A percentile compares a stretch with the other conserved stretches of the same genome.
These are phyloP conservation scores for Saturnispora serradocipensis DNA, from an alignment of 805 yeast genomes.

Conservation along the genomic window DNA sequence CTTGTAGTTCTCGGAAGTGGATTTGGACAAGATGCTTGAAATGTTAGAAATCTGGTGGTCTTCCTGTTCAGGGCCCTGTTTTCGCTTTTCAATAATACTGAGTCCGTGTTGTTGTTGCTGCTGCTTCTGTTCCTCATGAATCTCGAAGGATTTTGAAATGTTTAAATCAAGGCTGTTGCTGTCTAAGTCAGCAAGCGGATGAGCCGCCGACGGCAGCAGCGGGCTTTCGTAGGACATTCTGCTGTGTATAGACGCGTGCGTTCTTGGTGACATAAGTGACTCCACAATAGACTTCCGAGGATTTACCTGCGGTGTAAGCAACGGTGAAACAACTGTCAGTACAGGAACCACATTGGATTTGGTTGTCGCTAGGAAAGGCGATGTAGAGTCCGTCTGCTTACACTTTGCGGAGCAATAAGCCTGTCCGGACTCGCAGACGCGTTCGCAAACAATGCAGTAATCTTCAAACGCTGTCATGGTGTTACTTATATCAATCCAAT, in stretches of 20 bases:
- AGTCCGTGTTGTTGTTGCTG: neutral
- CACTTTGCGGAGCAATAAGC: conserved; percentile 29
- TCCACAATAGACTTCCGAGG: conserved; percentile 10
- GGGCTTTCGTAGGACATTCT: conserved; percentile 27
- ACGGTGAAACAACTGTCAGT: conserved; percentile 22
- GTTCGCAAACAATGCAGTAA: conserved; percentile 30
- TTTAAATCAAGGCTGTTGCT: conserved; percentile 25
- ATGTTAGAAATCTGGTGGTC: conserved; percentile 19
- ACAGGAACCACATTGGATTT: conserved; percentile 6
- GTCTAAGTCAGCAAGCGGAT: conserved; percentile 20
- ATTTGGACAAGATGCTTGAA: conserved; percentile 22
- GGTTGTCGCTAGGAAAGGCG: conserved; percentile 20
- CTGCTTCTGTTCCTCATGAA: neutral
- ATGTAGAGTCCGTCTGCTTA: conserved; percentile 19
- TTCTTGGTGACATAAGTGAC: conserved; percentile 19
- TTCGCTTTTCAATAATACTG: neutral
- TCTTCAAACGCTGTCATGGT: conserved; percentile 33
- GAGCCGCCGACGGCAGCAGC: conserved; percentile 17
- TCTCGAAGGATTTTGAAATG: conserved; percentile 2
- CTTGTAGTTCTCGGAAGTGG: conserved; percentile 26
- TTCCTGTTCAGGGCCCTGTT: neutral
- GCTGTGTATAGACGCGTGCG: conserved; percentile 8
- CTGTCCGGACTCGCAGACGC: conserved; percentile 23
- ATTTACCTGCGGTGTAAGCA: conserved; percentile 23
- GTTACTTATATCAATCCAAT: neutral